phyloP scores from a whole-genome alignment of 371 early-diverging fungal genomes.

The Saksenaea oblongispora region DNA sequence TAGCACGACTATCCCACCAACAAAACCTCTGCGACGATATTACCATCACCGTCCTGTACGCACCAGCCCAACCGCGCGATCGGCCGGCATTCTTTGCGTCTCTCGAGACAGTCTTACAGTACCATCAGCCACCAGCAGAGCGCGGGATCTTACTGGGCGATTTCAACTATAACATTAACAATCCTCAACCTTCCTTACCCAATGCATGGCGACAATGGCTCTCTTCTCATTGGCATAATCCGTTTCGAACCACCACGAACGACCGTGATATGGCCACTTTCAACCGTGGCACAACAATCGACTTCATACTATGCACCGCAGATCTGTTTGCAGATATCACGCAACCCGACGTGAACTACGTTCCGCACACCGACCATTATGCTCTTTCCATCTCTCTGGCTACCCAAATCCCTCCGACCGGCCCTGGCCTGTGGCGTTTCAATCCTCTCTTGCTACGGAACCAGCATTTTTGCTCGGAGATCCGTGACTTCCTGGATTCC shows the following conservation, averaged over 20 bases:
- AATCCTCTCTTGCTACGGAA: too few relatives aligned
- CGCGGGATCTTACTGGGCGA: slow-evolving; percentile 12
- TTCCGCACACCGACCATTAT: too few relatives aligned
- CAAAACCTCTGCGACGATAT: too few relatives aligned
- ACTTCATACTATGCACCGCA: background rate
- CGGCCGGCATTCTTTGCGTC: background rate
- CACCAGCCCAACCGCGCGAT: background rate
- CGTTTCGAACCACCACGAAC: background rate
- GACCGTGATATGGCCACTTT: background rate
- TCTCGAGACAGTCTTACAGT: background rate
- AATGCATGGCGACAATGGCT: slow-evolving; percentile 1
- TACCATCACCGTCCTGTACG: background rate
- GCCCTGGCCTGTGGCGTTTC: too few relatives aligned
- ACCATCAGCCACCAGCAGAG: background rate
- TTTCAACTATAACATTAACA: slow-evolving; percentile 11
- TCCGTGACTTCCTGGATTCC: too few relatives aligned
- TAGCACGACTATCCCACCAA: slow-evolving; percentile 2
- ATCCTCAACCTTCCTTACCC: background rate
- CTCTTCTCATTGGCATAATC: background rate
- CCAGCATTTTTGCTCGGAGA: too few relatives aligned
- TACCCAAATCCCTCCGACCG: too few relatives aligned
- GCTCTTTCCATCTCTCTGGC: too few relatives aligned
- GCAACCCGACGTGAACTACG: too few relatives aligned
- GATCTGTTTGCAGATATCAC: background rate
- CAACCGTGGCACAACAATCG: background rate